phyloP scores from a whole-genome alignment of 2,329 filamentous ascomycete species.

The Monosporascus ibericus region DNA sequence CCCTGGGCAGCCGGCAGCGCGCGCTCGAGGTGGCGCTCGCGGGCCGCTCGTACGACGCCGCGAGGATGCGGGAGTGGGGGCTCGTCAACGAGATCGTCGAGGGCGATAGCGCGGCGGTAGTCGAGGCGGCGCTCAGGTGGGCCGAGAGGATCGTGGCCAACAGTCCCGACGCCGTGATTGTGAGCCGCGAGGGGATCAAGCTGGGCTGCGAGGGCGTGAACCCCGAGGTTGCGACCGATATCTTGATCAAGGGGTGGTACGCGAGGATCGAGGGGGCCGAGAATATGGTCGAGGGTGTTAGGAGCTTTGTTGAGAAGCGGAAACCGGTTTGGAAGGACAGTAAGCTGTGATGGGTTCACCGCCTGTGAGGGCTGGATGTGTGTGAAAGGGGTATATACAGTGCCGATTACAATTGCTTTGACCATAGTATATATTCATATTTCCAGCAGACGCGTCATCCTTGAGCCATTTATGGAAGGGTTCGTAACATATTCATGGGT shows the following conservation, averaged over 20 bases:
- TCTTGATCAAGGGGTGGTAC: constrained; percentile 54
- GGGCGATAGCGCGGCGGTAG: constrained; percentile 35
- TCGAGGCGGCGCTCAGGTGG: constrained; percentile 53
- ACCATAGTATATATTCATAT: no score
- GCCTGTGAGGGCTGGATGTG: no score
- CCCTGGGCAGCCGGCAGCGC: constrained; percentile 56
- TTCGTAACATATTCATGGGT: no score
- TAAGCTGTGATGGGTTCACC: constrained; percentile 41
- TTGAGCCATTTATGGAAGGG: no score
- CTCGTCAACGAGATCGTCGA: constrained; percentile 61
- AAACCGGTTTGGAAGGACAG: constrained; percentile 61
- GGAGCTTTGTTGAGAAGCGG: constrained; percentile 71
- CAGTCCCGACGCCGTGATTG: constrained; percentile 70
- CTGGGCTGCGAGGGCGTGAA: constrained; percentile 66
- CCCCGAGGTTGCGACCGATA: constrained; percentile 54
- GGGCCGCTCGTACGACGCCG: constrained; percentile 52
- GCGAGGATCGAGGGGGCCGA: constrained; percentile 55
- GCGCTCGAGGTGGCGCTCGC: constrained; percentile 67
- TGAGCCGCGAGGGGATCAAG: constrained; percentile 65
- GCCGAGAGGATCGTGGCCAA: constrained; percentile 57
- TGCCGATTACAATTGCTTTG: no score
- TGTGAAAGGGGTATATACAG: no score
- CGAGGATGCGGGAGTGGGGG: constrained; percentile 59
- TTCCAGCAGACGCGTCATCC: no score
- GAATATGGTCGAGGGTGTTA: constrained; percentile 69